phyloP scores from a whole-genome alignment of 805 yeast species.

The Candida tibetensis region DNA sequence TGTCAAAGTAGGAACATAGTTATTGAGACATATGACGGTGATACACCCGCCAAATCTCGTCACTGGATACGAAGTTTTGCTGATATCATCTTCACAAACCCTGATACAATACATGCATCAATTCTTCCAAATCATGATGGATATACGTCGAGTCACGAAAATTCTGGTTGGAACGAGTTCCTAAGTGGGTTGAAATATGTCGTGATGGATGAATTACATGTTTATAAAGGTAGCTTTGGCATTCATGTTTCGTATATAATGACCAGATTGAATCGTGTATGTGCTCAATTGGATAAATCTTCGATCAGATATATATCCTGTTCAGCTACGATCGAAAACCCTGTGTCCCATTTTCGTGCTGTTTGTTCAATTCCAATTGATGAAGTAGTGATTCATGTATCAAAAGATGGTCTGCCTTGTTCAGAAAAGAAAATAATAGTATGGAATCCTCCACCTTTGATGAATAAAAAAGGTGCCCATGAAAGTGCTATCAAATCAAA shows the following conservation, averaged over 20 bases:
- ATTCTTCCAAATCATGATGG: slow-evolving; percentile 70
- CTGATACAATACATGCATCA: slow-evolving; percentile 87
- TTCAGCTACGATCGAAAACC: slow-evolving; percentile 86
- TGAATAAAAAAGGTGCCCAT: slow-evolving; percentile 51
- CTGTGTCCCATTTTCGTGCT: slow-evolving; percentile 65
- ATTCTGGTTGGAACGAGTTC: slow-evolving; percentile 61
- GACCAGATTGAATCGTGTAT: slow-evolving; percentile 70
- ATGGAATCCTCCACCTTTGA: slow-evolving; percentile 76
- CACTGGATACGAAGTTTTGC: slow-evolving; percentile 56
- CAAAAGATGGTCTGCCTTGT: slow-evolving; percentile 85
- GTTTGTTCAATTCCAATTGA: slow-evolving; percentile 61
- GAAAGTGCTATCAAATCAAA: background rate
- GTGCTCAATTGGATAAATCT: slow-evolving; percentile 48
- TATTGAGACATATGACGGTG: slow-evolving; percentile 91
- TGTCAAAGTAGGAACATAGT: slow-evolving; percentile 39
- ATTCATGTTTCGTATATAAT: slow-evolving; percentile 85
- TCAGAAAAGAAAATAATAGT: slow-evolving; percentile 73
- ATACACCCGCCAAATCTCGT: slow-evolving; percentile 64
- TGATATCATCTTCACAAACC: slow-evolving; percentile 86
- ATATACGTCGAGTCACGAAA: background rate
- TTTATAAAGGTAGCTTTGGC: slow-evolving; percentile 88
- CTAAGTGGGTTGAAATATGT: slow-evolving; percentile 63
- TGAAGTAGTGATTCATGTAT: slow-evolving; percentile 53
- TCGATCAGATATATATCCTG: slow-evolving; percentile 74
- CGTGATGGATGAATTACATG: slow-evolving; percentile 83